Conservation (phyloP, 2,329 filamentous ascomycete species). For the Verticillium albo-atrum region DNA sequence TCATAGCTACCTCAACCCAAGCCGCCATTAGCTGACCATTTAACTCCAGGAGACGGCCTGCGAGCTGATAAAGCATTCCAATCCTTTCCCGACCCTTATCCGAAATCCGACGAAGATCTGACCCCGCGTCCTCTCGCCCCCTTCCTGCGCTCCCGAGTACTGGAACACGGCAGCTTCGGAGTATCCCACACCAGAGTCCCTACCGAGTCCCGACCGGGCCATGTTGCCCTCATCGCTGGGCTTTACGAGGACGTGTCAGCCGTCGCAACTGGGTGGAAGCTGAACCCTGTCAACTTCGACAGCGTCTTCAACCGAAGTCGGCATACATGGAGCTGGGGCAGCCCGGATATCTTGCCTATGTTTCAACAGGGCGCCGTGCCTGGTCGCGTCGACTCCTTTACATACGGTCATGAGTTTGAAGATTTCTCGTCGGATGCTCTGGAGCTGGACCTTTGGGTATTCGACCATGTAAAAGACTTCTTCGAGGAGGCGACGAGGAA, state of each 20-base stretch:
- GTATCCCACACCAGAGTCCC: conserved; percentile 96
- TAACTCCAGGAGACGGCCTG: conserved; percentile 69
- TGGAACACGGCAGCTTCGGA: conserved; percentile 90
- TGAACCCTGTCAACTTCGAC: conserved; percentile 97
- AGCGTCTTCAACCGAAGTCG: conserved; percentile 96
- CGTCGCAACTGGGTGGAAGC: conserved; percentile 95
- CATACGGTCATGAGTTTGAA: conserved; percentile 79
- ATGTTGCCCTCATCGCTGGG: conserved; percentile 94
- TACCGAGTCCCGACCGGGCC: conserved; percentile 91
- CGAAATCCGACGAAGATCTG: conserved; percentile 60
- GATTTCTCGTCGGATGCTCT: conserved; percentile 84
- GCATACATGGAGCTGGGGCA: conserved; percentile 99
- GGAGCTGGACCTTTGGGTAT: conserved; percentile 88
- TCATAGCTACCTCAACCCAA: not conserved
- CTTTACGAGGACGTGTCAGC: conserved; percentile 97
- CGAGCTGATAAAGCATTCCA: conserved; percentile 98
- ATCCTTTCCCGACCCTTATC: conserved; percentile 81
- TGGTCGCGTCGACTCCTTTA: conserved; percentile 81
- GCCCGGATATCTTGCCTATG: conserved; percentile 96
- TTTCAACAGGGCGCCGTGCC: conserved; percentile 89
- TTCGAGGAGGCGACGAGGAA: conserved; percentile 79
- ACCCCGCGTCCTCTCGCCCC: conserved; percentile 78
- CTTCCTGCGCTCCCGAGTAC: conserved; percentile 82
- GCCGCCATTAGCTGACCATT: conserved; percentile 3
- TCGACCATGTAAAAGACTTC: conserved; percentile 84